Evolutionary conservation across 1,139 yeast species (phyloP), one percentile per base, ranked within the genome.

Genomic region (Yamadazyma sp.): DNA sequence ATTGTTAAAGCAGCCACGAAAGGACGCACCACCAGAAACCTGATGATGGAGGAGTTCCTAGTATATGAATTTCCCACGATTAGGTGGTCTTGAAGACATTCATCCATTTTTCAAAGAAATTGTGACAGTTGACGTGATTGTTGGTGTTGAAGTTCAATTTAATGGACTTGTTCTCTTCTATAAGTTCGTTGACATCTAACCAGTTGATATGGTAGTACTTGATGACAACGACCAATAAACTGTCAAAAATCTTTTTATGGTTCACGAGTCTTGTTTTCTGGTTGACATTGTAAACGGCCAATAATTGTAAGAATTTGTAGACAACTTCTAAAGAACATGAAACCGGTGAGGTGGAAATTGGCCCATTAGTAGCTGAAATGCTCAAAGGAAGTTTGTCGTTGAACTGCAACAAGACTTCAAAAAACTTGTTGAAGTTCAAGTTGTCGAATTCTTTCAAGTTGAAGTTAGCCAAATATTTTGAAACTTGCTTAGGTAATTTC

Each of bases 331-430:
- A 48, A 7, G 63, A 50, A 9, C 69, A 58, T 2, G 71, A 66
- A 36, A 49, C 48, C 17, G 33, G 33, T n/a, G 17, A n/a, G n/a
- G 36, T 5, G 16, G 38, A 10, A 4, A 69, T 55, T 16, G 77
- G 76, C 6, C 76, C 70, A 1, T 71, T 59, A 5, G 76, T 75
- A 6, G 77, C 76, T 14, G 73, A 66, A 37, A 70, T 56, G 51
- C 75, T 68, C 45, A 71, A 59, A 1, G 76, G 76, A 34, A 69
- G 55, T 40, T 59, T 61, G 51, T 71, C 77, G 48, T 68, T 68
- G 26, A 70, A 53, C 44, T 69, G 75, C 31, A 57, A 45, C 12
- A 70, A 41, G 18, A 71, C 55, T 41, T 68, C 72, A 41, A 69
- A 67, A 8, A 69, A 54, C 14, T 49, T 49, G 23, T 51, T 57